Base-by-base conservation (phyloP, 257 asterid genomes). In the Thymus mandschuricus region DNA sequence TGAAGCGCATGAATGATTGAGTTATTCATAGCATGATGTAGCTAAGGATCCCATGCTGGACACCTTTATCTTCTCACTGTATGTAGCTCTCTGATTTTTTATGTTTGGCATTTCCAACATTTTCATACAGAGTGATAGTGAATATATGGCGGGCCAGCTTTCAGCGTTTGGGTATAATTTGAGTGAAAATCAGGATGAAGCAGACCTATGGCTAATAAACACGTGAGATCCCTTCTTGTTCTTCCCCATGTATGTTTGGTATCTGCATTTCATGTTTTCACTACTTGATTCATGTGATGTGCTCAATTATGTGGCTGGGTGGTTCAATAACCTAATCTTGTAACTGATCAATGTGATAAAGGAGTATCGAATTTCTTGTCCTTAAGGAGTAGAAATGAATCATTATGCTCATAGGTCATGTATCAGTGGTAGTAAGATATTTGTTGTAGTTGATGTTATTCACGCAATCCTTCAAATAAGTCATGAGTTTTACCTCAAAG, bases 131-230 rank as follows among this genome's bases (percentile, higher is more conserved):
- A 94, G 99, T 75, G 99, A 94, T 82, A 89, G 97, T 48, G 99
- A 94, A 81, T 94, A 91, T 79, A 94, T 94, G 98, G 99, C 98
- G 8, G 98, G 99, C 10, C 99, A 91, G 81, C 98, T 94, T 72
- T 86, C 99, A 69, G 95, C 98, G 46, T 94, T 89, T 86, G 99
- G 99, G 59, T 94, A 94, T 85, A 83, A 81, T 79, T 77, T 94
- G 77, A 84, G 86, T 35, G 97, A 94, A 57, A 84, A 83, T 76
- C 93, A 91, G 63, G 97, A 94, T 71, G 97, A 89, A 77, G 97
- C 99, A 55, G 97, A 94, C 83, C 77, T 94, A 60, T 91, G 98
- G 99, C 86, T 94, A 46, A 88, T 94, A 80, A 94, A 94, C 82
- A 94, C 99, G 99, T 94, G 73, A 82, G 97, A 64, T 13, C 64